Conservation (phyloP, 2,329 filamentous ascomycete species). For the Apiospora rasikravindrae region DNA sequence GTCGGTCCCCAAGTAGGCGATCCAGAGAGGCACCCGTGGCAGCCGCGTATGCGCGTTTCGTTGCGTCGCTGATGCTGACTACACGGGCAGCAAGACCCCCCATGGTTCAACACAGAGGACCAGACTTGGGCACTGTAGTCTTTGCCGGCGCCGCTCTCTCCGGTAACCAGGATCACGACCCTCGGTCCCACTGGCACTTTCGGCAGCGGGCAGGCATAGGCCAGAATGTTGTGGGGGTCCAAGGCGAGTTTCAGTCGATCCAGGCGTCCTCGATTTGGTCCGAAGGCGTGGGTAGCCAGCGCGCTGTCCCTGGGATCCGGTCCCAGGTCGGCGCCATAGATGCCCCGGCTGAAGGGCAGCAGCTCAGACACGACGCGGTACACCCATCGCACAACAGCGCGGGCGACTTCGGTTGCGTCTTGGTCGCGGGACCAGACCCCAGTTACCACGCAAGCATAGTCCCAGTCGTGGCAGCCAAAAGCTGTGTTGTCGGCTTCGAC, state of each 20-base stretch:
- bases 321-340: constrained; percentile 66
- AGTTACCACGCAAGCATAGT: constrained; percentile 68
- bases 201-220: constrained; percentile 61
- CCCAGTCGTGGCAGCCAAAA: constrained; percentile 68
- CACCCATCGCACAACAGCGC: constrained; percentile 56
- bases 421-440: constrained; percentile 63
- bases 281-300: constrained; percentile 62
- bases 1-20: no score
- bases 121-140: no score
- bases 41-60: no score
- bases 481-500: constrained; percentile 53
- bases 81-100: no score
- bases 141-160: no score
- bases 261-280: constrained; percentile 56
- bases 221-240: constrained; percentile 58
- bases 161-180: no score
- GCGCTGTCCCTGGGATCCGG: constrained; percentile 62
- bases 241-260: constrained; percentile 53
- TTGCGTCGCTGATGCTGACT: no score
- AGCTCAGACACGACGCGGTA: constrained; percentile 59
- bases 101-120: no score
- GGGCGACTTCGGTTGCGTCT: constrained; percentile 50
- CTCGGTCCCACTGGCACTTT: no score
- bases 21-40: no score
- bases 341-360: constrained; percentile 55